These are phyloP conservation scores for Pseudogymnoascus sp. DNA, from an alignment of 2,329 filamentous ascomycete genomes.

Conservation along the genomic window DNA sequence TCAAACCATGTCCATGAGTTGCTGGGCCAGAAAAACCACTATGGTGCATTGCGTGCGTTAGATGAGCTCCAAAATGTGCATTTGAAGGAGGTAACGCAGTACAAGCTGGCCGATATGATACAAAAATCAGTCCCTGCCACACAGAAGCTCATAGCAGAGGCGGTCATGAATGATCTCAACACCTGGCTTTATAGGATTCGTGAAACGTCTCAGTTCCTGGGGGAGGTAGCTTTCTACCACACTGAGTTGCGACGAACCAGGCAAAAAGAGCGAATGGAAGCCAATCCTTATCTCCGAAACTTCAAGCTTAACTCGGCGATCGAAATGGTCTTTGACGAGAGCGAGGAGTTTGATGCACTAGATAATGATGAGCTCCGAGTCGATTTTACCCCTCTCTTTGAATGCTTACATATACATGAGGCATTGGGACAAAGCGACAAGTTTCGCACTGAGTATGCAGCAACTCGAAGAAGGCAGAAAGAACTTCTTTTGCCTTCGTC, in stretches of 20 bases:
- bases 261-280: constrained; percentile 75
- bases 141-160: constrained; percentile 87
- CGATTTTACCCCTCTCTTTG: constrained; percentile 89
- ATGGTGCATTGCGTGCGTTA: constrained; percentile 84
- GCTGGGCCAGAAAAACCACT: constrained; percentile 88
- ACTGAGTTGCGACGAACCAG: constrained; percentile 79
- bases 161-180: constrained; percentile 93
- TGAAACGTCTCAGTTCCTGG: constrained; percentile 91
- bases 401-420: constrained; percentile 93
- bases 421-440: constrained; percentile 87
- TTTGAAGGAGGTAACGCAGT: constrained; percentile 87
- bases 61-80: constrained; percentile 97
- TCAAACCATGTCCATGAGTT: constrained; percentile 94
- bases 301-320: constrained; percentile 95
- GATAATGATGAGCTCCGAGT: constrained; percentile 94
- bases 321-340: constrained; percentile 90
- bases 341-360: constrained; percentile 88
- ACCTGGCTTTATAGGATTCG: constrained; percentile 94
- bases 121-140: constrained; percentile 92
- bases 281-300: constrained; percentile 65
- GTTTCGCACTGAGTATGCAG: constrained; percentile 86
- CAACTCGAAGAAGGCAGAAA: constrained; percentile 83
- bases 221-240: constrained; percentile 94
- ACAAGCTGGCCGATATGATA: constrained; percentile 91
- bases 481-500: constrained; percentile 75